These are phyloP conservation scores for Chalaropsis thielavioides DNA, from an alignment of 2,329 filamentous ascomycete genomes.

Conservation along the genomic window DNA sequence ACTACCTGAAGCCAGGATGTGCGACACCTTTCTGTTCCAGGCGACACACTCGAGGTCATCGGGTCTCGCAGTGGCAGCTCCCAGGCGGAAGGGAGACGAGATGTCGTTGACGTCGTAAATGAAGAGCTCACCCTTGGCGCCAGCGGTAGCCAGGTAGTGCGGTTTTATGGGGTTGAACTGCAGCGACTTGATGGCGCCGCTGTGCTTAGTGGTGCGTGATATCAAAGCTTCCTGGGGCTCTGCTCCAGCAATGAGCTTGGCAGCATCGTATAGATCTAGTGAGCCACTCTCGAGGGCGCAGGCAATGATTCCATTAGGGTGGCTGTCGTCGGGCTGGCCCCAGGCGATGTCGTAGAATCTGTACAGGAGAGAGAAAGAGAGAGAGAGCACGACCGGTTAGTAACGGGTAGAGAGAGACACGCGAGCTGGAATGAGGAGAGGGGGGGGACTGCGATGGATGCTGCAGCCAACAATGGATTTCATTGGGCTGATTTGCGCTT, in stretches of 20 bases:
- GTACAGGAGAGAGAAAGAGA: constrained; percentile 16
- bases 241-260: constrained; percentile 43
- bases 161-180: constrained; percentile 93
- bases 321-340: constrained; percentile 65
- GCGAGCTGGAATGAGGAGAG: background rate
- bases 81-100: constrained; percentile 73
- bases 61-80: constrained; percentile 72
- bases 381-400: background rate
- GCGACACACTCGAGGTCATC: constrained; percentile 94
- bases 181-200: constrained; percentile 78
- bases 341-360: constrained; percentile 97
- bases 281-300: constrained; percentile 90
- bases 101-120: constrained; percentile 90
- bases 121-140: constrained; percentile 89
- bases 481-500: constrained; percentile 21
- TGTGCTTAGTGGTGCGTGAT: constrained; percentile 78
- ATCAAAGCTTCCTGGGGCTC: constrained; percentile 54
- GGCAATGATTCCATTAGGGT: constrained; percentile 78
- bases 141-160: constrained; percentile 82
- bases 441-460: background rate
- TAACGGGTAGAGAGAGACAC: no score
- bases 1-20: constrained; percentile 90
- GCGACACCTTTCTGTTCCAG: constrained; percentile 96
- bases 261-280: constrained; percentile 85
- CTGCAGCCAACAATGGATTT: background rate